A percentile compares a stretch with the other conserved stretches of the same genome.
Conservation (phyloP, 257 asterid genomes). For the Solanum gandarillasii region DNA sequence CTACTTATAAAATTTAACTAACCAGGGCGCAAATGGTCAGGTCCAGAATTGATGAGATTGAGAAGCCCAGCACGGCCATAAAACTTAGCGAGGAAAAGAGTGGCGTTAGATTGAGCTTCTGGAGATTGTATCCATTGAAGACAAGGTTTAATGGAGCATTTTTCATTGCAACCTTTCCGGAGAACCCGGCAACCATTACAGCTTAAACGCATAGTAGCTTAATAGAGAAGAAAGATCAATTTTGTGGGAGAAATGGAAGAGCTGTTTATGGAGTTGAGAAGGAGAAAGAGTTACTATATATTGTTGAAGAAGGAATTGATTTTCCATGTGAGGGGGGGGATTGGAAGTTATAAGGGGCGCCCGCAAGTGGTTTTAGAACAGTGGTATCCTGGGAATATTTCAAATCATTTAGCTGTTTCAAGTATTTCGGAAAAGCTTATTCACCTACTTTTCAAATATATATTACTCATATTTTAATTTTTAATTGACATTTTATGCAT, state of each 20-base stretch:
- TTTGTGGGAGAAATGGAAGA: too few relatives aligned
- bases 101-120: constrained; percentile 34
- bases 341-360: neutral
- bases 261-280: neutral
- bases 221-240: neutral
- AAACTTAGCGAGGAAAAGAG: constrained; percentile 34
- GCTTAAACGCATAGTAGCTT: constrained; percentile 22
- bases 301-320: neutral
- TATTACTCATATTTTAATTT: neutral
- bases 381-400: constrained; percentile 5
- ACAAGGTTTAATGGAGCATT: constrained; percentile 24
- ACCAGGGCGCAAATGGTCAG: constrained; percentile 27
- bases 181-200: constrained; percentile 43
- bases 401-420: constrained; percentile 2
- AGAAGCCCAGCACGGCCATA: constrained; percentile 44
- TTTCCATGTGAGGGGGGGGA: neutral
- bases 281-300: neutral
- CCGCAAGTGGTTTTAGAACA: constrained; percentile 21
- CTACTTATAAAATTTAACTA: neutral
- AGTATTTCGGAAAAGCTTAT: neutral
- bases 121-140: constrained; percentile 37
- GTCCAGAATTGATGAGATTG: constrained; percentile 32
- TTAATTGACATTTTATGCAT: too few relatives aligned
- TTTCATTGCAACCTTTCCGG: constrained; percentile 29
- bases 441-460: neutral